Evolutionary conservation across 2,329 filamentous ascomycete genomes (phyloP), one percentile per base, ranked within the genome.

Genomic region (Decorospora gaudefroyi): DNA sequence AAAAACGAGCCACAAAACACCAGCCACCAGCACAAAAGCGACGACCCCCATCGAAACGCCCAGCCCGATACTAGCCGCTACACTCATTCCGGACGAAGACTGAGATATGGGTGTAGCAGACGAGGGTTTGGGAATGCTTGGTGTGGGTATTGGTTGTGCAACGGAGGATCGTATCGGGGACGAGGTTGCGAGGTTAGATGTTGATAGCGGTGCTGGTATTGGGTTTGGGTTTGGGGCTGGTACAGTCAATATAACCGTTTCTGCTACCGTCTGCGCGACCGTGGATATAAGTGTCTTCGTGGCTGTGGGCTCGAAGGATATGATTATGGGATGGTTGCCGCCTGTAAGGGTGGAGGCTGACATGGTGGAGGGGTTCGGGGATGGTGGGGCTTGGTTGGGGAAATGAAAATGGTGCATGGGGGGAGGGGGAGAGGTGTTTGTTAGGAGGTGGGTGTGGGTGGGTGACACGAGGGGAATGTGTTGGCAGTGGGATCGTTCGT

Each of bases 1-100:
- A 15, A 43, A 47, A 2, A 47, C 10, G 4, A 19, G 32, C 3
- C 15, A 47, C 4, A 33, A 13, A 2, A 43, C 44, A 1, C 28
- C 22, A 4, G 13, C 28, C 8, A 42, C 21, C 1, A 43, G 15
- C 4, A 26, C 9, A 27, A 47, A 33, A 5, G 22, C 37, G 5
- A 27, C 8, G 3, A 42, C 10, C 6, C 44, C 32, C 27, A 36
- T 28, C 5, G 33, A 27, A 10, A 43, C 44, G 16, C 44, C 44
- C 6, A 47, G 23, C 0, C 44, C 39, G 0, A 37, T 28, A 3
- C 26, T 18, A 0, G 32, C 28, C 3, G 32, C 17, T 16, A 11
- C 10, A 5, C 39, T 7, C 4, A 47, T 30, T 21, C 25, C n/a
- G 8, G 17, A 15, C 2, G 18, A 3, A 6, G 35, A 11, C 16